Evolutionary conservation across 495 filamentous ascomycete species (phyloP).

Genomic region (Cercophora newfieldiana): DNA sequence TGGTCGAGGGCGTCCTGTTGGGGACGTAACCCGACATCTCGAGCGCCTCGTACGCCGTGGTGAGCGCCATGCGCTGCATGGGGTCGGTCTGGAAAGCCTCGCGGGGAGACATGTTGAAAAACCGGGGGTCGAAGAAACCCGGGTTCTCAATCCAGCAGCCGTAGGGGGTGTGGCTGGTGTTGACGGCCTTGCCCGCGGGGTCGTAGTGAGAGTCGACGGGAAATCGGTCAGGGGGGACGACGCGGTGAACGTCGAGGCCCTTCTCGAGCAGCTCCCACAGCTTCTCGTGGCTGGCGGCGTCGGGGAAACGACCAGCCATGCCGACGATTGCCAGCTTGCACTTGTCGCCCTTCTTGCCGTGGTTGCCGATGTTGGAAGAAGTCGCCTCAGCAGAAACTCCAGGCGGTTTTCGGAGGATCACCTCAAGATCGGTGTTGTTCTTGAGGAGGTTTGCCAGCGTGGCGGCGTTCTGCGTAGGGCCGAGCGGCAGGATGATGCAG

Average conservation of each 20-base stretch:
- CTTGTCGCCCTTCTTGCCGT: slow-evolving; percentile 38
- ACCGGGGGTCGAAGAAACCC: slow-evolving; percentile 79
- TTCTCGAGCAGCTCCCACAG: slow-evolving; percentile 73
- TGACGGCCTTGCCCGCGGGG: slow-evolving; percentile 70
- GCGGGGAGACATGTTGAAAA: slow-evolving; percentile 96
- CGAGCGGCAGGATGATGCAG: slow-evolving; percentile 55
- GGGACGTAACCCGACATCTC: slow-evolving; percentile 90
- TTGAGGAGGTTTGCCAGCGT: slow-evolving; percentile 44
- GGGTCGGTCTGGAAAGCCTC: slow-evolving; percentile 89
- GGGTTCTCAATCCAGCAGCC: slow-evolving; percentile 90
- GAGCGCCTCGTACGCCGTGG: slow-evolving; percentile 85
- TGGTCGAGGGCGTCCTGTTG: slow-evolving; percentile 80
- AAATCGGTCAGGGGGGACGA: slow-evolving; percentile 73
- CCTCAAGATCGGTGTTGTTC: slow-evolving; percentile 41
- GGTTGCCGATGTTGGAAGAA: slow-evolving; percentile 41
- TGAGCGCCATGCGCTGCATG: slow-evolving; percentile 79
- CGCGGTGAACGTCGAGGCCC: slow-evolving; percentile 60
- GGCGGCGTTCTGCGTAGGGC: slow-evolving; percentile 50
- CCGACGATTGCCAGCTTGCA: slow-evolving; percentile 69
- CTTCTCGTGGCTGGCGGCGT: slow-evolving; percentile 61
- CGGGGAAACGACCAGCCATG: slow-evolving; percentile 74
- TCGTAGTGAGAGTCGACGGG: slow-evolving; percentile 78
- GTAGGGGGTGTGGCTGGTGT: slow-evolving; percentile 80
- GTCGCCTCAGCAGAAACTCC: slow-evolving; percentile 35
- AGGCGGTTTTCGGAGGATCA: slow-evolving; percentile 39